phyloP scores from a whole-genome alignment of 202 grass and related monocot species.

The Zizania palustris region DNA sequence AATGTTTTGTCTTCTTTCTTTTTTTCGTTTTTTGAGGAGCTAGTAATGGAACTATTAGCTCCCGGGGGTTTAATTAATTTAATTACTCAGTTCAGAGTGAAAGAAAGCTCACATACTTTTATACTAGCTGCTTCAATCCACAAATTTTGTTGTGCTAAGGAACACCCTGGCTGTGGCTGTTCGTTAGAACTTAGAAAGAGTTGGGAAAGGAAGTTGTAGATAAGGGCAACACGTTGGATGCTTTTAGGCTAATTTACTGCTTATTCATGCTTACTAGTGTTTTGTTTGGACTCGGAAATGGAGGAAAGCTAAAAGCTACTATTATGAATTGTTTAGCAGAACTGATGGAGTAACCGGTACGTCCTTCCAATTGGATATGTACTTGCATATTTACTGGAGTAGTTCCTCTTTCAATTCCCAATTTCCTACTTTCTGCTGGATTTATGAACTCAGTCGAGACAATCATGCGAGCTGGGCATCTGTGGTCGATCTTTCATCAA shows the following conservation, averaged over 20 bases:
- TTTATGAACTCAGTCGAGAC: too few relatives aligned
- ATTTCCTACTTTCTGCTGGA: too few relatives aligned
- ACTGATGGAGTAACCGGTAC: neutral
- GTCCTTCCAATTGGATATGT: neutral
- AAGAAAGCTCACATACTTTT: slow-evolving; percentile 25
- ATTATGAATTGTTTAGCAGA: neutral
- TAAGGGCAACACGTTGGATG: slow-evolving; percentile 48
- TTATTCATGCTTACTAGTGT: slow-evolving; percentile 20
- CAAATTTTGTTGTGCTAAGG: slow-evolving; percentile 52
- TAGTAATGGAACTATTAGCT: slow-evolving; percentile 31
- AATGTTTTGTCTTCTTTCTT: slow-evolving; percentile 14
- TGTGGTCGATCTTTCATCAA: too few relatives aligned
- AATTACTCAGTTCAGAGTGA: slow-evolving; percentile 34
- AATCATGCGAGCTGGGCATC: too few relatives aligned
- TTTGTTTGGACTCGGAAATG: neutral
- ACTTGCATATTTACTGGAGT: too few relatives aligned
- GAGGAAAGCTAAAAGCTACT: neutral
- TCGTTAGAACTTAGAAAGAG: slow-evolving; percentile 12
- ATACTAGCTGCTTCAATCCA: slow-evolving; percentile 31
- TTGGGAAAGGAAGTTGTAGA: slow-evolving; percentile 52
- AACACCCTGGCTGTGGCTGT: slow-evolving; percentile 2
- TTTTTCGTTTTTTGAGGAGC: neutral
- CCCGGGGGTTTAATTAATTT: slow-evolving; percentile 13
- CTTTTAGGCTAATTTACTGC: slow-evolving; percentile 48
- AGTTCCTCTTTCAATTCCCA: too few relatives aligned